phyloP scores from a whole-genome alignment of 768 basidiomycete species.

The Clitopilus passeckerianus region DNA sequence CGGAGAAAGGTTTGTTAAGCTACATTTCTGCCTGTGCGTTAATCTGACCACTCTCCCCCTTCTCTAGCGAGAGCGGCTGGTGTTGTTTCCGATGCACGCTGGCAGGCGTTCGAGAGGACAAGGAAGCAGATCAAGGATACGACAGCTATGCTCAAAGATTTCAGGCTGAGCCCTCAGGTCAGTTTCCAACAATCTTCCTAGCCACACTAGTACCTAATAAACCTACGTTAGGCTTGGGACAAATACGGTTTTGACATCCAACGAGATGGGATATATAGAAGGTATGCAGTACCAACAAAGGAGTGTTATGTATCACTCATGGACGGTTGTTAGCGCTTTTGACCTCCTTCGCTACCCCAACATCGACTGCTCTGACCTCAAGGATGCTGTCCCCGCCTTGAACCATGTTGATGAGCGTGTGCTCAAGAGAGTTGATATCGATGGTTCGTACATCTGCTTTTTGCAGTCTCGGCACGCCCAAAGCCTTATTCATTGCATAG shows the following conservation, averaged over 20 bases:
- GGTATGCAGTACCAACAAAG: constrained; percentile 18
- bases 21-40: constrained; percentile 4
- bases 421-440: constrained; percentile 60
- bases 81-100: constrained; percentile 40
- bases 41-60: neutral
- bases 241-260: constrained; percentile 38
- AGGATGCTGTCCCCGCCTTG: constrained; percentile 44
- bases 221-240: constrained; percentile 28
- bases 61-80: constrained; percentile 35
- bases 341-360: constrained; percentile 63
- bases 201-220: no score
- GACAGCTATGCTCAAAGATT: constrained; percentile 27
- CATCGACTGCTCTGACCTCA: constrained; percentile 39
- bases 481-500: constrained; percentile 24
- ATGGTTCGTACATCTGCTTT: constrained; percentile 41
- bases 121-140: constrained; percentile 27
- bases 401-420: constrained; percentile 42
- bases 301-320: neutral
- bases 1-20: constrained; percentile 54
- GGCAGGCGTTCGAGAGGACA: constrained; percentile 30
- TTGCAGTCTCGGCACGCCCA: neutral
- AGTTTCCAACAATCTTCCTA: neutral
- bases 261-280: constrained; percentile 38
- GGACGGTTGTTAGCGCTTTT: constrained; percentile 53
- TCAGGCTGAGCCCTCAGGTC: constrained; percentile 39